These are phyloP conservation scores for Amanita polypyramis DNA, from an alignment of 768 basidiomycete species.

Conservation along the genomic window DNA sequence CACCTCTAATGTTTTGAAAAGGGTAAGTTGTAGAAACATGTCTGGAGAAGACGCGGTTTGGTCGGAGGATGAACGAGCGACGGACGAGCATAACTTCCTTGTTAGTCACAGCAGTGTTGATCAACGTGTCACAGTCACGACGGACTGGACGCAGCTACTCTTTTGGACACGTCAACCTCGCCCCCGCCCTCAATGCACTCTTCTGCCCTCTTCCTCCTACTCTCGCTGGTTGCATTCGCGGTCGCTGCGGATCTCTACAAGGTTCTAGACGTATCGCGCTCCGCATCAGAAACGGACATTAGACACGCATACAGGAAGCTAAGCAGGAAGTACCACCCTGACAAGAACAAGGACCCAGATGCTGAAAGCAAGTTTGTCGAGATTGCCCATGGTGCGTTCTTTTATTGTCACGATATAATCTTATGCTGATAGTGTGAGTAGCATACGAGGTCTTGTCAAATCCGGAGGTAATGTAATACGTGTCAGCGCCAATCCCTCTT, in stretches of 20 bases:
- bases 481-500: neutral
- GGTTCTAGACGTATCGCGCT: slow-evolving; percentile 64
- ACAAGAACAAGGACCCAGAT: slow-evolving; percentile 83
- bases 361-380: slow-evolving; percentile 86
- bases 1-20: slow-evolving; percentile 28
- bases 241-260: slow-evolving; percentile 74
- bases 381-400: slow-evolving; percentile 68
- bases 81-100: slow-evolving; percentile 3
- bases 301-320: slow-evolving; percentile 86
- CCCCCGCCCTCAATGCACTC: slow-evolving; percentile 19
- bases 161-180: slow-evolving; percentile 7
- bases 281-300: slow-evolving; percentile 83
- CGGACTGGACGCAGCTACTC: neutral
- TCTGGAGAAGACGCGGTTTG: neutral
- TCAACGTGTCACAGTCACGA: neutral
- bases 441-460: slow-evolving; percentile 97
- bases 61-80: neutral
- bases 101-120: neutral
- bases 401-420: neutral
- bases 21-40: slow-evolving; percentile 16
- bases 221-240: slow-evolving; percentile 26
- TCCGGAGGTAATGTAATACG: slow-evolving; percentile 44
- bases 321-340: slow-evolving; percentile 85
- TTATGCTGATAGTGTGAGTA: slow-evolving; percentile 14
- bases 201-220: slow-evolving; percentile 23